phyloP scores from a whole-genome alignment of 1,139 yeast genomes.

The Saccharomycopsis hybrid region DNA sequence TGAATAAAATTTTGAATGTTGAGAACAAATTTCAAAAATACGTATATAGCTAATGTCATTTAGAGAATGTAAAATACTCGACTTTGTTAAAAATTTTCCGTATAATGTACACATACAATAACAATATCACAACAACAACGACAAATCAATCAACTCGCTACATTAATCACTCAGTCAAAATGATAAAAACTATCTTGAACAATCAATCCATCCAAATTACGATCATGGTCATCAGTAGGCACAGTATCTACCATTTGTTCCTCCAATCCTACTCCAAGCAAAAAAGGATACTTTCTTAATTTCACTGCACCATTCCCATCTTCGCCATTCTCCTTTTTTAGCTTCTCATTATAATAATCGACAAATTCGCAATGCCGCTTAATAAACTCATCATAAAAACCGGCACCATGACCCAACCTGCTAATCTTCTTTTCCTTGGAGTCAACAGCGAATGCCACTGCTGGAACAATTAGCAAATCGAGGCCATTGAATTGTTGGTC shows the following conservation, averaged over 20 bases:
- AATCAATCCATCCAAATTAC: constrained; percentile 53
- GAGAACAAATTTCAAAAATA: too few species aligned
- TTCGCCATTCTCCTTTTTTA: not conserved
- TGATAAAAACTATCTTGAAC: constrained; percentile 31
- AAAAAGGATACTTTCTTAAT: constrained; percentile 31
- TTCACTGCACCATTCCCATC: not conserved
- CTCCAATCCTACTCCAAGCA: constrained; percentile 63
- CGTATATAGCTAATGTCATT: too few species aligned
- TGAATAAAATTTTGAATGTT: too few species aligned
- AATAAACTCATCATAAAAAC: constrained; percentile 80
- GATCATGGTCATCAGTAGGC: constrained; percentile 71
- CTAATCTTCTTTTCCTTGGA: constrained; percentile 30
- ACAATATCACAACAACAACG: too few species aligned
- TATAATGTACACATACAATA: too few species aligned
- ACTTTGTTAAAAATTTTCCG: too few species aligned
- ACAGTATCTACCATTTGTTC: constrained; percentile 58
- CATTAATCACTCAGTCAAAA: not conserved
- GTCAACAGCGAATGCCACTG: constrained; percentile 51
- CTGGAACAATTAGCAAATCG: constrained; percentile 77
- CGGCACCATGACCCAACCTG: constrained; percentile 90
- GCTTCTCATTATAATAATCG: constrained; percentile 25
- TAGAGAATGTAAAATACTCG: too few species aligned
- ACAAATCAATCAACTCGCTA: not conserved
- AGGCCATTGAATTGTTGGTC: constrained; percentile 32
- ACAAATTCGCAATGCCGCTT: constrained; percentile 35